phyloP scores from a whole-genome alignment of 306 rosid genomes.

The Quercus wislizeni region DNA sequence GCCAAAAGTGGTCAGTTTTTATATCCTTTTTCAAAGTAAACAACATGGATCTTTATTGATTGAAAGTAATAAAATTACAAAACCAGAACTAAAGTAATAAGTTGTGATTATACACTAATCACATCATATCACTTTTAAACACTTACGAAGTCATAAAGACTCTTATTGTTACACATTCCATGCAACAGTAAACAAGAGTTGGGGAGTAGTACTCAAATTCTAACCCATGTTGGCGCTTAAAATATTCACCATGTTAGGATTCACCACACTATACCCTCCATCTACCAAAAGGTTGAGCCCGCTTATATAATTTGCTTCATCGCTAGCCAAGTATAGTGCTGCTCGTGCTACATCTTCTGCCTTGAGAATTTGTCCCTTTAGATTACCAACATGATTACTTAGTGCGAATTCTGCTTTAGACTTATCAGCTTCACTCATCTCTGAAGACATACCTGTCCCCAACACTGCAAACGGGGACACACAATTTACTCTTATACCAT shows the following conservation, averaged over 20 bases:
- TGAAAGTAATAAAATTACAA: too few relatives aligned
- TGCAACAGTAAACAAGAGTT: too few relatives aligned
- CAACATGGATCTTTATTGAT: too few relatives aligned
- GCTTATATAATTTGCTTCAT: conserved; percentile 24
- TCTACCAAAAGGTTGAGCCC: conserved; percentile 25
- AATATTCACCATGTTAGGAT: conserved; percentile 11
- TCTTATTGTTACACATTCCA: too few relatives aligned
- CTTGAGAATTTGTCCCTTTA: conserved; percentile 10
- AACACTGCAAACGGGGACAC: conserved; percentile 23
- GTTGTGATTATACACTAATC: too few relatives aligned
- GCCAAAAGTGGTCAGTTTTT: too few relatives aligned
- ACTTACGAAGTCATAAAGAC: too few relatives aligned
- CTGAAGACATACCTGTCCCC: background rate
- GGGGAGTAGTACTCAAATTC: too few relatives aligned
- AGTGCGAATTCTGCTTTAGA: background rate
- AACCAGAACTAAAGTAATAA: too few relatives aligned
- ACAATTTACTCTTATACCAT: conserved; percentile 32
- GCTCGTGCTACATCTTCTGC: conserved; percentile 12
- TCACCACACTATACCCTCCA: conserved; percentile 25
- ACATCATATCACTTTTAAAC: too few relatives aligned
- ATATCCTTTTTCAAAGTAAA: too few relatives aligned
- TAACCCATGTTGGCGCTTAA: background rate
- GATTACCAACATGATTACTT: background rate
- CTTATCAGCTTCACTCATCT: background rate
- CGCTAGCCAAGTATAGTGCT: conserved; percentile 25